Evolutionary conservation across 2,329 filamentous ascomycete species (phyloP).

Genomic region (Exserohilum rostratum): DNA sequence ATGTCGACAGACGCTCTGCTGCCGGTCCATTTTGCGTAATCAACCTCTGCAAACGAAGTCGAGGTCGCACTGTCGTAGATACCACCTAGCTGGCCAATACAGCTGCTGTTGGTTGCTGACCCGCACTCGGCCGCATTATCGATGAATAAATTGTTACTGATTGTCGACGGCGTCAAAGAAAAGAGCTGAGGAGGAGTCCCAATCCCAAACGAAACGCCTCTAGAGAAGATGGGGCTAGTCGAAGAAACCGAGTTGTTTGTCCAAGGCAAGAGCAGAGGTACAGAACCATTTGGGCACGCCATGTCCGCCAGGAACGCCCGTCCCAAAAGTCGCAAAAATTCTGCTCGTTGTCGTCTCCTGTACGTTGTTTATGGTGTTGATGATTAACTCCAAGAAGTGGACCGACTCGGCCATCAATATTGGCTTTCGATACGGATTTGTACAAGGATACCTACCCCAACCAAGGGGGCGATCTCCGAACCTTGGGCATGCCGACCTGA

Average conservation of each 20-base stretch:
- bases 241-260: slow-evolving; percentile 23
- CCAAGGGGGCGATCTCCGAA: slow-evolving; percentile 11
- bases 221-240: slow-evolving; percentile 17
- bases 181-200: slow-evolving; percentile 25
- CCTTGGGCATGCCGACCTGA: slow-evolving; percentile 13
- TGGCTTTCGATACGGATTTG: slow-evolving; percentile 10
- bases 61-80: slow-evolving; percentile 21
- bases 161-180: slow-evolving; percentile 24
- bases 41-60: slow-evolving; percentile 19
- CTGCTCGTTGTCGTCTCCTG: background rate
- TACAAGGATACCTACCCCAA: slow-evolving; percentile 7
- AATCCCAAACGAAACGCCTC: slow-evolving; percentile 22
- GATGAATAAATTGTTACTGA: slow-evolving; percentile 22
- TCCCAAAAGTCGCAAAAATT: background rate
- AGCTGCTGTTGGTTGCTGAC: slow-evolving; percentile 23
- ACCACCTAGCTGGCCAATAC: slow-evolving; percentile 24
- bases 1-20: slow-evolving; percentile 21
- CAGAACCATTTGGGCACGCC: slow-evolving; percentile 25
- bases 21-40: slow-evolving; percentile 20
- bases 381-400: background rate
- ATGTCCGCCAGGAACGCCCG: slow-evolving; percentile 9
- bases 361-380: background rate
- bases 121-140: slow-evolving; percentile 22
- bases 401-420: background rate
- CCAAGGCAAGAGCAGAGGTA: slow-evolving; percentile 24